Conservation (phyloP, 1,284 basidiomycete genomes). For the Leccinum pseudoinsigne region DNA sequence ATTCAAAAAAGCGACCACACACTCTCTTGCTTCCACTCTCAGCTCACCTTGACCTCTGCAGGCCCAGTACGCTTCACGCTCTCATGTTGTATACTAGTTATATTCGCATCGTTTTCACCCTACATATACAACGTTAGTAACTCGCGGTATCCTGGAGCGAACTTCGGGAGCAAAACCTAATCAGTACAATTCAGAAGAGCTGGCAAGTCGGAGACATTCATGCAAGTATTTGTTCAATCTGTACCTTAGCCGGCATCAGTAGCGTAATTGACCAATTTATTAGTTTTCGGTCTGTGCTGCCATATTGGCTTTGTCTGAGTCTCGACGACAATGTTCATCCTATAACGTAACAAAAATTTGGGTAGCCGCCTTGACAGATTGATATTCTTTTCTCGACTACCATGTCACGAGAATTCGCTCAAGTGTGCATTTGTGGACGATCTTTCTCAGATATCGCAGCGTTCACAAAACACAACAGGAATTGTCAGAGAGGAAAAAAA, state of each 20-base stretch:
- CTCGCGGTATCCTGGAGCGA: too few species aligned
- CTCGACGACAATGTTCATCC: neutral
- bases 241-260: neutral
- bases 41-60: neutral
- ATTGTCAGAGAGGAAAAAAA: neutral
- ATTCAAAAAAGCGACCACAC: neutral
- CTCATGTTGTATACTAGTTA: neutral
- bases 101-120: too few species aligned
- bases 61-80: neutral
- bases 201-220: neutral
- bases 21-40: neutral
- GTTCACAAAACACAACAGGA: neutral
- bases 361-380: neutral
- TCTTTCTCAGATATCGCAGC: neutral
- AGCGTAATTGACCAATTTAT: neutral
- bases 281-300: neutral
- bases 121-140: too few species aligned
- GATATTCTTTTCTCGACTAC: neutral
- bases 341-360: neutral
- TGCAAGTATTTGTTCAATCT: neutral
- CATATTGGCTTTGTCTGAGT: neutral
- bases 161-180: too few species aligned
- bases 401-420: neutral
- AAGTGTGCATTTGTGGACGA: neutral
- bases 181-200: too few species aligned